Percentiles rank a stretch among this genome's conserved stretches.
These are phyloP conservation scores for Dicorynia guianensis DNA, from an alignment of 306 rosid species.

Conservation along the genomic window DNA sequence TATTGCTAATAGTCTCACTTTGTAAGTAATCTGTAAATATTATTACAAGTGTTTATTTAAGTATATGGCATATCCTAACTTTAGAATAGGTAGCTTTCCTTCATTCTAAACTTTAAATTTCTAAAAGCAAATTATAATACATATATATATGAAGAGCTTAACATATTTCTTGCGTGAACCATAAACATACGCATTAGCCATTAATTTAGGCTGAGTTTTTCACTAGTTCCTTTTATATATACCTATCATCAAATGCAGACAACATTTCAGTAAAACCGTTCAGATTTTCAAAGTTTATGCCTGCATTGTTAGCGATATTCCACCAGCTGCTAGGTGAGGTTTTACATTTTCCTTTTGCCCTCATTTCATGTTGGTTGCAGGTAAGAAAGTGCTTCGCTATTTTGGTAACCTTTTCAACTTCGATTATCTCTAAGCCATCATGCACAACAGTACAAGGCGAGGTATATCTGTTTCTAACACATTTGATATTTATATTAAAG, in stretches of 20 bases:
- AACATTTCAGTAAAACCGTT: background rate
- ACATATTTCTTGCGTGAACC: background rate
- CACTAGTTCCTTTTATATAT: too few species aligned
- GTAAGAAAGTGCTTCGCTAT: slow-evolving; percentile 1
- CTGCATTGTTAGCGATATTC: slow-evolving; percentile 23
- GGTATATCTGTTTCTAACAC: too few species aligned
- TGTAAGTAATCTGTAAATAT: too few species aligned
- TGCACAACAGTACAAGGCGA: too few species aligned
- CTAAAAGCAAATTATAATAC: background rate
- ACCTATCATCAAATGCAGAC: background rate
- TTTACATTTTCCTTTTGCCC: slow-evolving; percentile 11
- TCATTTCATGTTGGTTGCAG: slow-evolving; percentile 16
- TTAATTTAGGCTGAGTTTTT: too few species aligned
- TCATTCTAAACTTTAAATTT: too few species aligned
- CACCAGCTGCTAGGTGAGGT: slow-evolving; percentile 38
- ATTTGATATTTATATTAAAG: too few species aligned
- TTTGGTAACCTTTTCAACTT: background rate
- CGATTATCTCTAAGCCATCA: background rate
- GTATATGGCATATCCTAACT: too few species aligned
- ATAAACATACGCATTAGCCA: background rate
- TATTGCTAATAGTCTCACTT: too few species aligned
- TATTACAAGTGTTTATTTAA: too few species aligned
- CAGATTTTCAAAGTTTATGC: slow-evolving; percentile 24
- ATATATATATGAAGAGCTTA: background rate
- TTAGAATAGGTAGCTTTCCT: too few species aligned